These are phyloP conservation scores for Fusarium protoensiforme DNA, from an alignment of 2,329 filamentous ascomycete species.

Conservation along the genomic window DNA sequence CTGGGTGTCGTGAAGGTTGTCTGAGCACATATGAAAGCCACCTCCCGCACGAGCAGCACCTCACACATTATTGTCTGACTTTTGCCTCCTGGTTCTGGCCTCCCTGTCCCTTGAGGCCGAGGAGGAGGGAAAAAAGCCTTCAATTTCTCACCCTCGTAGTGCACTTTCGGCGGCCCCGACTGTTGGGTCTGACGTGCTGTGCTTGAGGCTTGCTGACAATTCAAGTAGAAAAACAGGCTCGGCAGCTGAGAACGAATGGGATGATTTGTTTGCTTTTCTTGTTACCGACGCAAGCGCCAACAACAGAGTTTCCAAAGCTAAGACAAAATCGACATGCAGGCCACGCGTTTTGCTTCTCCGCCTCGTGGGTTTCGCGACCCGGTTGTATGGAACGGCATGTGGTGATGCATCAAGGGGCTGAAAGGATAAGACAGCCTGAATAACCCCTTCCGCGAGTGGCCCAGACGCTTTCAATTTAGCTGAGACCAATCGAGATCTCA, in stretches of 20 bases:
- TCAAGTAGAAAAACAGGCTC: neutral
- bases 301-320: neutral
- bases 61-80: neutral
- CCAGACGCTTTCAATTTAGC: neutral
- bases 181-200: neutral
- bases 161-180: neutral
- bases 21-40: neutral
- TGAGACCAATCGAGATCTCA: slow-evolving; percentile 1
- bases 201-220: neutral
- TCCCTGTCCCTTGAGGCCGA: neutral
- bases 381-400: neutral
- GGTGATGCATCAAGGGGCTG: neutral
- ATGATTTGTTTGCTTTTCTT: neutral
- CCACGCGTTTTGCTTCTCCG: neutral
- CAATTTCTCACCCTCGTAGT: neutral
- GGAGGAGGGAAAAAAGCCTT: neutral
- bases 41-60: neutral
- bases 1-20: neutral
- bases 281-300: neutral
- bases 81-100: neutral
- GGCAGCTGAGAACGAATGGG: neutral
- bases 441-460: neutral
- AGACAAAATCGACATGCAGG: neutral
- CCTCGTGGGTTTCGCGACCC: neutral
- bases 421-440: neutral